phyloP scores from a whole-genome alignment of 1,284 basidiomycete species.

The Ganoderma sinense region DNA sequence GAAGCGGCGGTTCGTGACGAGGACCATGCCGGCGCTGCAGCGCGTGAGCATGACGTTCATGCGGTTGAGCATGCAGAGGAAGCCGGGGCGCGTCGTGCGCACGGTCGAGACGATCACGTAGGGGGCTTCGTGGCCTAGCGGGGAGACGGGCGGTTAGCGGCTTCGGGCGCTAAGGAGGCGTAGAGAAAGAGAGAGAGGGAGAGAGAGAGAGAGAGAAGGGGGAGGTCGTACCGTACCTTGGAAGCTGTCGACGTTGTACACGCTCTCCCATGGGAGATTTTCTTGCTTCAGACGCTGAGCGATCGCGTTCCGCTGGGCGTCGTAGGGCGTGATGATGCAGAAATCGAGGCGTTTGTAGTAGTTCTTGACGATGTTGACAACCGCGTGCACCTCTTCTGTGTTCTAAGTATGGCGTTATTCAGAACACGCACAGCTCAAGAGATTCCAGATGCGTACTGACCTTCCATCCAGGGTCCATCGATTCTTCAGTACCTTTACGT shows the following conservation, averaged over 20 bases:
- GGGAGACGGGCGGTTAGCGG: not conserved
- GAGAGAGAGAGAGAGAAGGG: not conserved
- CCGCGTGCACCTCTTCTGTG: conserved; percentile 44
- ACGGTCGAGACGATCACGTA: conserved; percentile 69
- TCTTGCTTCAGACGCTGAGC: conserved; percentile 53
- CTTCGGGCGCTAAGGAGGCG: conserved; percentile 13
- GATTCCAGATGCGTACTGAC: conserved; percentile 37
- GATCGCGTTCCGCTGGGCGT: conserved; percentile 63
- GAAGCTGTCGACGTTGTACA: conserved; percentile 72
- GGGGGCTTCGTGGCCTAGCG: conserved; percentile 46
- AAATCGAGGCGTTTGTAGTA: conserved; percentile 45
- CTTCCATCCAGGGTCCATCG: conserved; percentile 49
- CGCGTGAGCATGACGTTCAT: conserved; percentile 68
- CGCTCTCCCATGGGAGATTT: conserved; percentile 57
- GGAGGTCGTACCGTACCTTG: conserved; percentile 59
- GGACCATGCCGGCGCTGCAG: conserved; percentile 31
- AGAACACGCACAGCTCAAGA: not conserved
- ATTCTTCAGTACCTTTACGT: conserved; percentile 45
- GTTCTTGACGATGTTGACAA: conserved; percentile 47
- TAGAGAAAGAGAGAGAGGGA: not conserved
- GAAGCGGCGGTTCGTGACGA: conserved; percentile 35
- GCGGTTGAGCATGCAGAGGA: conserved; percentile 62
- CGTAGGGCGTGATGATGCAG: conserved; percentile 77
- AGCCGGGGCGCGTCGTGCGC: conserved; percentile 64
- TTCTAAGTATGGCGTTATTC: conserved; percentile 44